Evolutionary conservation across 345 rosid genomes (phyloP), one percentile per base, ranked within the genome.

Genomic region (Aurinia saxatilis): DNA sequence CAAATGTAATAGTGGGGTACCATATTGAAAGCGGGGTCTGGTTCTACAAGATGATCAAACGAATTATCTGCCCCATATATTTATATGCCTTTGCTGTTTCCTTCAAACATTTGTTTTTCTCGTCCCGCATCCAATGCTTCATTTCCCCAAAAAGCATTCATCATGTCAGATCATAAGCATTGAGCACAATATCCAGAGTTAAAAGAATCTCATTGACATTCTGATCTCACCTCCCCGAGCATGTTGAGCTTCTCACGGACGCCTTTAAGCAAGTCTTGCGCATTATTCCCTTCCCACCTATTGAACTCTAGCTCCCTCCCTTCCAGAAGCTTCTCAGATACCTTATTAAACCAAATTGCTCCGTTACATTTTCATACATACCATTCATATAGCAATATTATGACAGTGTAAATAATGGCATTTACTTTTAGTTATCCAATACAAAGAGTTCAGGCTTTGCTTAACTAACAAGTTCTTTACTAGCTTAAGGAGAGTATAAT

Each of bases 71-170:
- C 23, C 96, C 96, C 84, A 83, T 57, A 67, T 61, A 78, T 72
- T 71, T 86, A 71, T 82, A 92, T 4, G 93, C 73, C 77, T 86
- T 92, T 14, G 85, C 66, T 15, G 88, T 80, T 78, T 89, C 96
- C 77, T 68, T 89, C 70, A 92, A 75, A 82, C 95, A 85, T 77
- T 80, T 86, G 81, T 86, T 84, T 60, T 74, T 87, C 62, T 79
- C 85, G 51, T 83, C 84, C 65, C 98, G 84, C 35, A 80, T 54
- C 95, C 96, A 92, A 62, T 89, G 85, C 95, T 92, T 82, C 79
- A 73, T 70, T 66, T 10, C 15, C 35, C 50, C 25, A 21, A 21
- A 21, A 21, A 21, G 60, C 42, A 51, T 55, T 31, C 49, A 61
- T 65, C 49, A 49, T 65, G 31, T 51, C 41, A 17, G 42, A 39